These are phyloP conservation scores for Chrysosporium keratinophilum DNA, from an alignment of 2,329 filamentous ascomycete species.

Conservation along the genomic window DNA sequence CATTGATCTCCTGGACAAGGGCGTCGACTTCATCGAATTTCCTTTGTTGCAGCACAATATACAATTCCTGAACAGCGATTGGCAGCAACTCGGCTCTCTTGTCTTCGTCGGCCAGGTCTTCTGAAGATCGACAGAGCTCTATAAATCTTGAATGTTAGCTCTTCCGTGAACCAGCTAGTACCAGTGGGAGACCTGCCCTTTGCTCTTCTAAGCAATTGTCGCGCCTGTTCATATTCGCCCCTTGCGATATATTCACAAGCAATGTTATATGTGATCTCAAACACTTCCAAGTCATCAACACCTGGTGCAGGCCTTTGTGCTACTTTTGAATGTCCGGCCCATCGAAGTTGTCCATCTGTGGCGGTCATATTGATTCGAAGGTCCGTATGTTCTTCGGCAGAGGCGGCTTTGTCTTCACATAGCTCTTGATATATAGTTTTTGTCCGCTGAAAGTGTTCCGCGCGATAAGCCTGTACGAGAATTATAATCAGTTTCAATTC, in stretches of 20 bases:
- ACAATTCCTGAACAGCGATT: conserved; percentile 52
- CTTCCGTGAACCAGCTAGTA: neutral
- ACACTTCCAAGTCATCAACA: conserved; percentile 51
- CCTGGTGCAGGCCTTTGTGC: conserved; percentile 45
- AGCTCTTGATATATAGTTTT: conserved; percentile 46
- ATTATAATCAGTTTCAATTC: conserved; percentile 6
- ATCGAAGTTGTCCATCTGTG: conserved; percentile 52
- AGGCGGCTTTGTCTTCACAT: conserved; percentile 30
- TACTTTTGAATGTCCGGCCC: conserved; percentile 44
- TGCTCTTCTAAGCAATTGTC: conserved; percentile 50
- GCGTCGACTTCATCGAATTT: conserved; percentile 47
- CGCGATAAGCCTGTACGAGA: conserved; percentile 40
- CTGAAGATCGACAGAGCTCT: conserved; percentile 50
- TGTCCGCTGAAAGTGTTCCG: conserved; percentile 49
- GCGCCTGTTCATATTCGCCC: conserved; percentile 48
- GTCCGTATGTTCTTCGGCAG: conserved; percentile 47
- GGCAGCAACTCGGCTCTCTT: conserved; percentile 50
- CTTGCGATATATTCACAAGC: conserved; percentile 53
- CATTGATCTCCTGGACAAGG: conserved; percentile 42
- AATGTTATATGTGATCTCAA: conserved; percentile 56
- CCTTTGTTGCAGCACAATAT: conserved; percentile 46
- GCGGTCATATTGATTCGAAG: conserved; percentile 52
- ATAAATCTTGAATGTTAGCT: neutral
- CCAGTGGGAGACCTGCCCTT: conserved; percentile 33
- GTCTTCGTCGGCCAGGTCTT: conserved; percentile 50